phyloP scores from a whole-genome alignment of 176 grass and related monocot genomes.

The Puccinellia tenuiflora region DNA sequence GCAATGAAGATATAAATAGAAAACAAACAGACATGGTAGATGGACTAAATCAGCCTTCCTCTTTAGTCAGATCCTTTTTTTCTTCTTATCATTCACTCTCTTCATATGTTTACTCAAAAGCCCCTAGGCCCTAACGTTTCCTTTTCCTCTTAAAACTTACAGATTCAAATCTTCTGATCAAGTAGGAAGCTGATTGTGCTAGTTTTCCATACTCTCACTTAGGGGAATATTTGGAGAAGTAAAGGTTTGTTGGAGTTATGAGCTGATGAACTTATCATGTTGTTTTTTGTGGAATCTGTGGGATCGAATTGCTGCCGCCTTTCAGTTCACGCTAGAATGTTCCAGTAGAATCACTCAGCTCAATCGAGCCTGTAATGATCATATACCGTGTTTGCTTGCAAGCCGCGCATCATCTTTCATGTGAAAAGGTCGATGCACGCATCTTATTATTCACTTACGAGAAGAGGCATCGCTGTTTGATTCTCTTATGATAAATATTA shows the following conservation, averaged over 20 bases:
- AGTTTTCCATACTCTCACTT: not conserved
- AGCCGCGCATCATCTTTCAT: not conserved
- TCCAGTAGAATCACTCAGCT: not conserved
- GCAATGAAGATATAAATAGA: not conserved
- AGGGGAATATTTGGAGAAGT: not conserved
- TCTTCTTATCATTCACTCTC: not conserved
- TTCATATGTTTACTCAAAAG: not conserved
- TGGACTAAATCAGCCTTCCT: not conserved
- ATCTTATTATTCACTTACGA: not conserved
- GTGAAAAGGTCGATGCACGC: not conserved
- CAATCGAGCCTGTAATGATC: not conserved
- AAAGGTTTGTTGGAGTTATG: not conserved
- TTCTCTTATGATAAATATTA: not conserved
- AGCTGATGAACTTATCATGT: not conserved
- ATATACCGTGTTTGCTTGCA: not conserved
- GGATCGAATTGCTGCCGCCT: not conserved
- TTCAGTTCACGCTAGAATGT: not conserved
- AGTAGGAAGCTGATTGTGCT: not conserved
- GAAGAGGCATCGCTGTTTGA: not conserved
- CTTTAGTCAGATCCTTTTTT: not conserved
- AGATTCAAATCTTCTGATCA: not conserved
- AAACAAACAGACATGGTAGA: not conserved
- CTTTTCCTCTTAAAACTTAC: not conserved
- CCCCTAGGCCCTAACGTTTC: not conserved
- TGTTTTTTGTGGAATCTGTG: not conserved